phyloP scores from a whole-genome alignment of 345 rosid species.

The Boechera stricta region DNA sequence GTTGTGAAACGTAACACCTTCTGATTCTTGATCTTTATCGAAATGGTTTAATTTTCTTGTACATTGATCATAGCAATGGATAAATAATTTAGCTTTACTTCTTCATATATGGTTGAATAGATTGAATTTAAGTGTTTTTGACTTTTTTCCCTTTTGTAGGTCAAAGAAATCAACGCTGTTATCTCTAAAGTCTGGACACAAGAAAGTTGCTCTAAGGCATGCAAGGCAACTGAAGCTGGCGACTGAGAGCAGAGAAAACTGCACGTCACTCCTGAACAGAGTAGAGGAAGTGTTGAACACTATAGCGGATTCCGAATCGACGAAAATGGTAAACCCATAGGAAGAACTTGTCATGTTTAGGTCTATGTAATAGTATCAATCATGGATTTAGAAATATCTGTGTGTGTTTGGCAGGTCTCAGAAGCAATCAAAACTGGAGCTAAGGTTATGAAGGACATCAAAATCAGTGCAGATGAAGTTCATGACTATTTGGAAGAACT shows the following conservation, averaged over 20 bases:
- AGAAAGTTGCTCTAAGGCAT: conserved; percentile 74
- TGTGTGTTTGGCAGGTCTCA: conserved; percentile 60
- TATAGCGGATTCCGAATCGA: conserved; percentile 75
- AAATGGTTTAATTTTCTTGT: conserved; percentile 10
- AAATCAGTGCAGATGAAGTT: conserved; percentile 77
- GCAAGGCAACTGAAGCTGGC: conserved; percentile 72
- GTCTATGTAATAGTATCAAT: background rate
- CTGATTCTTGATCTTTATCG: conserved; percentile 16
- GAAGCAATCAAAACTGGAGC: conserved; percentile 89
- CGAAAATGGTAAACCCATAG: conserved; percentile 60
- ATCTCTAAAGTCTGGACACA: conserved; percentile 73
- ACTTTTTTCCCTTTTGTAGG: conserved; percentile 44
- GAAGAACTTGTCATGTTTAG: conserved; percentile 4
- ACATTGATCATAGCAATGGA: conserved; percentile 7
- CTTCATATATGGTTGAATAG: background rate
- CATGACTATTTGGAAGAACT: conserved; percentile 76
- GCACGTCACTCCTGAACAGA: conserved; percentile 70
- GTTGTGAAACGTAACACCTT: conserved; percentile 61
- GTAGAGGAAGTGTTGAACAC: conserved; percentile 76
- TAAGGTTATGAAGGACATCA: conserved; percentile 67
- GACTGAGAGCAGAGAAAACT: conserved; percentile 75
- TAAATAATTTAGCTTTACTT: background rate
- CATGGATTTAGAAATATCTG: conserved; percentile 1
- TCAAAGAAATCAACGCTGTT: conserved; percentile 70
- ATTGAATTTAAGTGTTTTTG: background rate